Percentiles rank a stretch among this genome's conserved stretches.
phyloP scores from a whole-genome alignment of 192 early-diverging fungal species.

The Geranomyces michiganensis region DNA sequence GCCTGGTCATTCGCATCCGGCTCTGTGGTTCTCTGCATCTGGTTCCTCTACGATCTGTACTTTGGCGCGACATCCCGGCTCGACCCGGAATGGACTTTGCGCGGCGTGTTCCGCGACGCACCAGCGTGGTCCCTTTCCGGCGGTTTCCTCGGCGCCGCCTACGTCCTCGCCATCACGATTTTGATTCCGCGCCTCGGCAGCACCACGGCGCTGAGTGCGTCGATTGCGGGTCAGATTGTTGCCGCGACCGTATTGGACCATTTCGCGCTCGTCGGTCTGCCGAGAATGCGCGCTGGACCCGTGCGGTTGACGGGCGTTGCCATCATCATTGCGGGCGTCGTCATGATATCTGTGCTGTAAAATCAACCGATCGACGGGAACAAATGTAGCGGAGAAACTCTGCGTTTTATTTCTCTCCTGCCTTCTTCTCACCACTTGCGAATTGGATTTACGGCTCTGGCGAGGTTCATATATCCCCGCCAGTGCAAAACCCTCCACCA shows the following conservation, averaged over 20 bases:
- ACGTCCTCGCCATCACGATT: conserved; percentile 58
- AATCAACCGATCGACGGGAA: too few relatives aligned
- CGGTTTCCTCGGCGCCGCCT: conserved; percentile 53
- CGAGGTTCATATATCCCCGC: too few relatives aligned
- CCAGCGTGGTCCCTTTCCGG: conserved; percentile 59
- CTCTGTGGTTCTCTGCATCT: neutral
- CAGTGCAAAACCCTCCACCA: too few relatives aligned
- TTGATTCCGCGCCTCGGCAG: conserved; percentile 55
- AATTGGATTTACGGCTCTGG: too few relatives aligned
- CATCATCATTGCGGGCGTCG: conserved; percentile 27
- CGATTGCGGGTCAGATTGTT: conserved; percentile 55
- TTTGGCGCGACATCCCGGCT: conserved; percentile 24
- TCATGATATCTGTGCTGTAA: conserved; percentile 33
- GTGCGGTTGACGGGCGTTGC: conserved; percentile 44
- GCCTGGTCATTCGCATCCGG: conserved; percentile 22
- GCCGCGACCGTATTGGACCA: conserved; percentile 57
- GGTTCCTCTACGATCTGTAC: conserved; percentile 1
- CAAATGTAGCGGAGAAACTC: too few relatives aligned
- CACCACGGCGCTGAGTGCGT: conserved; percentile 52
- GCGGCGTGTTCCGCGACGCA: conserved; percentile 15
- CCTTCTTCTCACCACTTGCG: too few relatives aligned
- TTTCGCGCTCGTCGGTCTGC: conserved; percentile 53
- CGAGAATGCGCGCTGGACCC: conserved; percentile 42
- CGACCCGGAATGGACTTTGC: neutral
- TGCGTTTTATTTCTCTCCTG: too few relatives aligned